Evolutionary conservation across 2,329 filamentous ascomycete genomes (phyloP), one percentile per base, ranked within the genome.

Genomic region (Dothidotthia symphoricarpi): DNA sequence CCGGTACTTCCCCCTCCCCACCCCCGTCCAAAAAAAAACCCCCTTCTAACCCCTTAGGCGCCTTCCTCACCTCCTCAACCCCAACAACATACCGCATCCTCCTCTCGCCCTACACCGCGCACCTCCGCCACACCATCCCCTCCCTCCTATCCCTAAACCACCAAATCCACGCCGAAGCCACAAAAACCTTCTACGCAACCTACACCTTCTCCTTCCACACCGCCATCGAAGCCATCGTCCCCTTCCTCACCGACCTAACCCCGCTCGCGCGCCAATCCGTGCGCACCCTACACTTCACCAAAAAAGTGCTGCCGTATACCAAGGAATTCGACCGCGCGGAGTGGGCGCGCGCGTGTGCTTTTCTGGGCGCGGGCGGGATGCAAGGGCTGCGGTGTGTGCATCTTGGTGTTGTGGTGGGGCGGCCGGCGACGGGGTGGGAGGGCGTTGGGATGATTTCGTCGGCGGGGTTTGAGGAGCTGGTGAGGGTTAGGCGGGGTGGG

Each of bases 161-260:
- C 3, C 57, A 66, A 38, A 58, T 81, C 34, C 69, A 82, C 57
- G 66, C 70, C 41, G 80, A 83, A 57, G 74, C 76, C n/a, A 66
- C 74, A 3, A 69, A 75, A 40, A 57, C 78, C 12, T 66, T 84
- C 3, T 84, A 83, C 60, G 69, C 67, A 6, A 66, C 59, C 38
- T 77, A 81, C 55, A 67, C 68, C 1, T 83, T 83, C 58, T 74
- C 77, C 51, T 84, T 84, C 57, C 75, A 75, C 44, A 70, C 71
- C 31, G 71, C 79, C 60, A 69, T 83, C 47, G 80, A 83, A 60
- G 77, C 80, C 12, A 71, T 80, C 5, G 70, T 75, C 1, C 78
- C 80, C 0, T 83, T 83, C 55, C 67, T 84, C 26, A 66, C 68
- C 22, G 78, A 83, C 55, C 69, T 81, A 24, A 77, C 75, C 2